phyloP scores from a whole-genome alignment of 257 asterid genomes.

The Primulina eburnea region DNA sequence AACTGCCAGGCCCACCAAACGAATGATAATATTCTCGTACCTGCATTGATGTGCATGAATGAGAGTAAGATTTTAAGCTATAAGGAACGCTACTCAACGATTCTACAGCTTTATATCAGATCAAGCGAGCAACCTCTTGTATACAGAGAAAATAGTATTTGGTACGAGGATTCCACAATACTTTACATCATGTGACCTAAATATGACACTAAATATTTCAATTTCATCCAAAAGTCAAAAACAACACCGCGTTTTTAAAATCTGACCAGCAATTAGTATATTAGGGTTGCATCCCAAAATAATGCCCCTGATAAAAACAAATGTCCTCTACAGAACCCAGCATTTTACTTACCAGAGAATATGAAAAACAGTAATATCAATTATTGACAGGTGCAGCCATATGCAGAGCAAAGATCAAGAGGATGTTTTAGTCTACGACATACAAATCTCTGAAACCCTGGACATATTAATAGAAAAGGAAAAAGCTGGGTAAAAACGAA shows the following conservation, averaged over 20 bases:
- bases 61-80: slow-evolving; percentile 5
- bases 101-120: neutral
- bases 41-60: slow-evolving; percentile 38
- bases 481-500: neutral
- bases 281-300: neutral
- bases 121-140: neutral
- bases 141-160: neutral
- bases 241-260: neutral
- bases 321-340: neutral
- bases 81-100: neutral
- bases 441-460: no score
- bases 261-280: neutral
- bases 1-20: slow-evolving; percentile 67
- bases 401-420: no score
- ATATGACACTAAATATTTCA: neutral
- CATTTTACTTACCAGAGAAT: neutral
- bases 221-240: neutral
- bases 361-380: neutral
- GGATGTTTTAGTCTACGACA: no score
- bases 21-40: slow-evolving; percentile 66
- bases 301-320: neutral
- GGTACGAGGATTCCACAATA: neutral
- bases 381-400: neutral
- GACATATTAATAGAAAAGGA: no score
- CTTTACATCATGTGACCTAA: neutral